phyloP scores from a whole-genome alignment of 108 stramenopile genomes.

The Bacterosira constricta region DNA sequence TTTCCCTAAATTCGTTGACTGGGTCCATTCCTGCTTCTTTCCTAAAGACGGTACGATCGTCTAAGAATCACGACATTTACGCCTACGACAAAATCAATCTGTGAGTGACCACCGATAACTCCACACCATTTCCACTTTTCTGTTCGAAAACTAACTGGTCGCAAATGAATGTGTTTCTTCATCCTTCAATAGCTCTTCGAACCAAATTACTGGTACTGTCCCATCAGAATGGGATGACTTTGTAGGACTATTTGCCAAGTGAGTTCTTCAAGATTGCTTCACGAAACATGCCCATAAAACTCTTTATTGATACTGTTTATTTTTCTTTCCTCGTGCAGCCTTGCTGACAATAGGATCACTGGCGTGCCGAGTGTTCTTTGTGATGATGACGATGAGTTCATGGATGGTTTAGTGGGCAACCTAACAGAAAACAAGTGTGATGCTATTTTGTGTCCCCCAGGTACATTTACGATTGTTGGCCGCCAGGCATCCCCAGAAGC shows the following conservation, averaged over 20 bases:
- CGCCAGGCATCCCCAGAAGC: slow-evolving; percentile 46
- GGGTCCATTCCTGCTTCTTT: slow-evolving; percentile 66
- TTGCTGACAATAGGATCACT: slow-evolving; percentile 72
- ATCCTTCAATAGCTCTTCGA: slow-evolving; percentile 26
- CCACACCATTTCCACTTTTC: neutral
- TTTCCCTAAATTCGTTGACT: slow-evolving; percentile 64
- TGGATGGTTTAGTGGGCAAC: slow-evolving; percentile 66
- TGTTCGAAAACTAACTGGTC: neutral
- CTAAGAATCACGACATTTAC: slow-evolving; percentile 29
- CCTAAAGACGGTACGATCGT: slow-evolving; percentile 43
- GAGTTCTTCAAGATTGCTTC: neutral
- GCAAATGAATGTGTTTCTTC: neutral
- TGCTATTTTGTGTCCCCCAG: slow-evolving; percentile 81
- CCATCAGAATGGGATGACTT: slow-evolving; percentile 44
- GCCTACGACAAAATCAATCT: slow-evolving; percentile 37
- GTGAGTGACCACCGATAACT: slow-evolving; percentile 14
- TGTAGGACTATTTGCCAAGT: slow-evolving; percentile 36
- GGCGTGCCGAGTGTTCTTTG: slow-evolving; percentile 63
- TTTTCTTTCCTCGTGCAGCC: slow-evolving; percentile 1
- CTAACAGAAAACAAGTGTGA: slow-evolving; percentile 68
- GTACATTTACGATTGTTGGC: slow-evolving; percentile 66
- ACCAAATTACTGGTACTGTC: slow-evolving; percentile 44
- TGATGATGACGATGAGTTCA: slow-evolving; percentile 62
- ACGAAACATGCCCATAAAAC: neutral
- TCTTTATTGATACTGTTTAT: neutral